Conservation (phyloP, 768 basidiomycete genomes). For the Russula compacta region DNA sequence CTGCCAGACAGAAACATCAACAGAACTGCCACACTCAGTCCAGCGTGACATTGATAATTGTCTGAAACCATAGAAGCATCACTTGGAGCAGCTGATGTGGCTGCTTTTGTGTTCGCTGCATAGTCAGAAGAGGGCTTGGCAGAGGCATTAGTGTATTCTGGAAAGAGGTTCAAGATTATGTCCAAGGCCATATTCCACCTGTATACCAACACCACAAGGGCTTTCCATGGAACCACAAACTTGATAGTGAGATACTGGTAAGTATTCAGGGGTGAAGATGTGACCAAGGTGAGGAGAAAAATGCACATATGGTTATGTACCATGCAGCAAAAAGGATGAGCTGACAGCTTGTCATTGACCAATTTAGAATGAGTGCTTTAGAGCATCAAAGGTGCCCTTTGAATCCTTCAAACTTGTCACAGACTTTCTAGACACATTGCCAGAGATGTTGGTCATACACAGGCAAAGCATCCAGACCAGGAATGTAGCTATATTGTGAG, state of each 20-base stretch:
- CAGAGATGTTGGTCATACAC: background rate
- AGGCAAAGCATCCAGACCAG: background rate
- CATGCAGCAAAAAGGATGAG: background rate
- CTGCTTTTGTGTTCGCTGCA: no score
- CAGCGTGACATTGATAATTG: no score
- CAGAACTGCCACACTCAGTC: no score
- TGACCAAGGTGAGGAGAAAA: background rate
- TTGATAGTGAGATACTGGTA: background rate
- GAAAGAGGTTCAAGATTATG: no score
- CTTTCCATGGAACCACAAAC: background rate
- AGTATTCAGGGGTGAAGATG: background rate
- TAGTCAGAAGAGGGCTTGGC: no score
- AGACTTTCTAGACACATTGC: background rate
- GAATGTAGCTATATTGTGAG: background rate
- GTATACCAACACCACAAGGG: background rate
- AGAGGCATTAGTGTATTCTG: no score
- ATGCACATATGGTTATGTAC: background rate
- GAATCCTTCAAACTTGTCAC: background rate
- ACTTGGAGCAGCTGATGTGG: no score
- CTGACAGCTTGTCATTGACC: background rate
- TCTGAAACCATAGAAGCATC: no score
- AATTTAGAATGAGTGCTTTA: background rate
- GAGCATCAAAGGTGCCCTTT: background rate
- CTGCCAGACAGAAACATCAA: no score
- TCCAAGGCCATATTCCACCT: background rate